Base-by-base conservation (phyloP, 2,329 filamentous ascomycete species). In the Monilinia polystroma region DNA sequence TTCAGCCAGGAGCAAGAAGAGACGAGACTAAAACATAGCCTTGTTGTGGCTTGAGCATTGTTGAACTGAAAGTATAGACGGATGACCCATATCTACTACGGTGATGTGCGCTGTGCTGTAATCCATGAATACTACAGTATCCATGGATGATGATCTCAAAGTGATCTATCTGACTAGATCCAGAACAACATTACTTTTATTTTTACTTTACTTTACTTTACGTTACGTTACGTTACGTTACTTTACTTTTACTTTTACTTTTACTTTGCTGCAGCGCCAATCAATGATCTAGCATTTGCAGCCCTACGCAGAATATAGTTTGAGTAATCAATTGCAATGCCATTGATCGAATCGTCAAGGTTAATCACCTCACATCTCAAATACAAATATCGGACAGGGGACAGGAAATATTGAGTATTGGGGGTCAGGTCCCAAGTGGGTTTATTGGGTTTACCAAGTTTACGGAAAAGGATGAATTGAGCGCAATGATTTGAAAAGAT, bases 21-120 rank as follows among this genome's bases (percentile, higher is more conserved):
- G 38, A 32, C 55, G 64, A 47, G 49, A 35, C 54, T 45, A 32
- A 51, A 60, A 69, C 70, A 72, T 68, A 73, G 72, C 70, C 71
- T 64, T 68, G 51, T 29, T 68, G 70, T 73, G 72, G 73, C 72
- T 72, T 71, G 67, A 69, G 68, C 66, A 51, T 32, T 60, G 45
- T 35, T 51, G 29, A n/a, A 60, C 45, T 69, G 68, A 71, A 58
- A 45, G 38, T 7, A 62, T 62, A 29, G 29, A 49, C 26, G 35
- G 51, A 59, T 29, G 52, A 64, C 53, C 49, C n/a, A 20, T 56
- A 47, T 41, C 26, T 59, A 43, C 41, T 41, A 47, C 45, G 29
- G 16, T 29, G 32, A 26, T 49, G 43, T 59, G 32, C 11, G 8
- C 47, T 49, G 47, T 51, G n/a, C n/a, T 23, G 29, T 35, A 7